Conservation (phyloP, 192 early-diverging fungal species). For the Coemansia sp. region DNA sequence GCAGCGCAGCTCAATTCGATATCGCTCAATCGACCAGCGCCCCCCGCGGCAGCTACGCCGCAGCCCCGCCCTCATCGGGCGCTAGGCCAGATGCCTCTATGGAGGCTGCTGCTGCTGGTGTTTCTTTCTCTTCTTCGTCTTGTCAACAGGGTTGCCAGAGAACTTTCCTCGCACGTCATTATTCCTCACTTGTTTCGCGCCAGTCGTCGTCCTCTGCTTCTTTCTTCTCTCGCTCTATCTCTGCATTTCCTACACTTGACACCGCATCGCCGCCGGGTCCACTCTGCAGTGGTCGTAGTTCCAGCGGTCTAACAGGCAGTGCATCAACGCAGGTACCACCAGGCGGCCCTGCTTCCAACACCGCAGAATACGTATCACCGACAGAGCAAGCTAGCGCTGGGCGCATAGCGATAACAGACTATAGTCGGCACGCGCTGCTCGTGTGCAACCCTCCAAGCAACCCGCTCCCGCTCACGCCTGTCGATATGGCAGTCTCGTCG, state of each 20-base stretch:
- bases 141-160: background rate
- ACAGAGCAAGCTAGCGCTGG: background rate
- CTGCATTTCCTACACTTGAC: conserved; percentile 10
- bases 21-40: conserved; percentile 2
- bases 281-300: background rate
- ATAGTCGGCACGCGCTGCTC: conserved; percentile 16
- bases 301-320: background rate
- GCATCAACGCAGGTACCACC: conserved; percentile 3
- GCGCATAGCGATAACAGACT: background rate
- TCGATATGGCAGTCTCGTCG: conserved; percentile 21
- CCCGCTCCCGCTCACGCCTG: conserved; percentile 35
- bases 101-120: background rate
- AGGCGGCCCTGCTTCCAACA: background rate
- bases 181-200: background rate
- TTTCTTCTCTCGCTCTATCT: background rate
- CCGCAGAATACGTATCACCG: background rate
- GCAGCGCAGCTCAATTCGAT: background rate
- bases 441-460: conserved; percentile 39
- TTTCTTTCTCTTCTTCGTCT: conserved; percentile 11
- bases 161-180: background rate
- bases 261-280: conserved; percentile 9
- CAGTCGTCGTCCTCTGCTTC: background rate
- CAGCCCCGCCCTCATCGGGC: background rate
- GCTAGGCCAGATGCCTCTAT: background rate
- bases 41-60: conserved; percentile 5